Conservation (phyloP, 306 rosid species). For the Argentina anserina region DNA sequence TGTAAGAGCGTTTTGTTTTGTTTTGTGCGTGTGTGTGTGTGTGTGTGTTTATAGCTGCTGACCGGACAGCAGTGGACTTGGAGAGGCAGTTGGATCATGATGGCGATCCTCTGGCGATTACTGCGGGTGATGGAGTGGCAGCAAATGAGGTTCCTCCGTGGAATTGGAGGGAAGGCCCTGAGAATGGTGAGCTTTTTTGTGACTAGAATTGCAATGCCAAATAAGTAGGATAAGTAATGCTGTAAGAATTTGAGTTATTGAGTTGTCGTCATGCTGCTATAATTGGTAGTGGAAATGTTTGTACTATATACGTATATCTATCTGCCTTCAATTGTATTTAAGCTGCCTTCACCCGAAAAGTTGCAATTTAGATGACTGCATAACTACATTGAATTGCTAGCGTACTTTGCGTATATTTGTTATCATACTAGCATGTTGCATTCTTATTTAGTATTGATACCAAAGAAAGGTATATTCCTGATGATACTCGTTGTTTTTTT, state of each 20-base stretch:
- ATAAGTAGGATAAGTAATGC: too few relatives aligned
- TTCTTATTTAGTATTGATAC: not conserved
- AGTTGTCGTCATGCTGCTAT: not conserved
- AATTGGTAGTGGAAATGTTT: not conserved
- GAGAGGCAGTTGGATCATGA: slow-evolving; percentile 81
- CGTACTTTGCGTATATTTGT: not conserved
- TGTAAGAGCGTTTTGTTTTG: not conserved
- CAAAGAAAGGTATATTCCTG: not conserved
- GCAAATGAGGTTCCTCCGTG: slow-evolving; percentile 80
- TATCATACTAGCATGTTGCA: not conserved
- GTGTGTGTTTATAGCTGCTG: slow-evolving; percentile 39
- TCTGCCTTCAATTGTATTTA: not conserved
- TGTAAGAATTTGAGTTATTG: not conserved
- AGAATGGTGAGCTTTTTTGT: slow-evolving; percentile 50
- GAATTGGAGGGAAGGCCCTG: slow-evolving; percentile 87
- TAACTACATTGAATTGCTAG: not conserved
- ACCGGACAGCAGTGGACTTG: slow-evolving; percentile 66
- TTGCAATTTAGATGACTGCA: not conserved
- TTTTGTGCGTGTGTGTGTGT: not conserved
- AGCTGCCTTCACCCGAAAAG: not conserved
- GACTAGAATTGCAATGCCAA: not conserved
- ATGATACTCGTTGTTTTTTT: not conserved
- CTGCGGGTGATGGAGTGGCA: slow-evolving; percentile 68
- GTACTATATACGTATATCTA: not conserved
- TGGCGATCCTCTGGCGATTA: slow-evolving; percentile 78